Conservation (phyloP, 2,329 filamentous ascomycete genomes). For the Aureobasidium sp. region DNA sequence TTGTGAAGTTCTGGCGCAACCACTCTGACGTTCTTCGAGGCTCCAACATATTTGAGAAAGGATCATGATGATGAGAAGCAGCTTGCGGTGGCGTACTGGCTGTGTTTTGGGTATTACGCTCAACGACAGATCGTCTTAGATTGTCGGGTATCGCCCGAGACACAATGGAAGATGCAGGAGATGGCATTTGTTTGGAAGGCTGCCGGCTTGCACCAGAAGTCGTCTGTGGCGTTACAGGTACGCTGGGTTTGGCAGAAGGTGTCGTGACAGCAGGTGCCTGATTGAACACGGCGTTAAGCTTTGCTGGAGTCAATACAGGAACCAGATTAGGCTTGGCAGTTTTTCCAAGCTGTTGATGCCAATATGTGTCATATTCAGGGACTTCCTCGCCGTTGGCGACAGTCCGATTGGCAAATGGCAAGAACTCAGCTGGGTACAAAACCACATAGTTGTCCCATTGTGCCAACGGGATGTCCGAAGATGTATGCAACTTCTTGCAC, state of each 20-base stretch:
- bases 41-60: background rate
- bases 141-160: background rate
- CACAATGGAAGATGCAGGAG: background rate
- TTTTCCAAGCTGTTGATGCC: background rate
- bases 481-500: background rate
- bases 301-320: background rate
- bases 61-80: background rate
- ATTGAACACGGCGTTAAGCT: background rate
- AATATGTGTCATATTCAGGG: background rate
- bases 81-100: background rate
- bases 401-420: background rate
- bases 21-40: background rate
- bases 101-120: background rate
- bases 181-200: background rate
- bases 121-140: background rate
- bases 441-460: conserved; percentile 6
- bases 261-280: background rate
- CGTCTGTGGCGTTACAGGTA: background rate
- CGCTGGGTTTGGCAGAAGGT: background rate
- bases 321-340: background rate
- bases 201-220: background rate
- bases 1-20: background rate
- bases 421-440: background rate
- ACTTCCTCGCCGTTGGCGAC: background rate
- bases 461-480: background rate